These are phyloP conservation scores for Curvularia sp. DNA, from an alignment of 2,329 filamentous ascomycete genomes.

Conservation along the genomic window DNA sequence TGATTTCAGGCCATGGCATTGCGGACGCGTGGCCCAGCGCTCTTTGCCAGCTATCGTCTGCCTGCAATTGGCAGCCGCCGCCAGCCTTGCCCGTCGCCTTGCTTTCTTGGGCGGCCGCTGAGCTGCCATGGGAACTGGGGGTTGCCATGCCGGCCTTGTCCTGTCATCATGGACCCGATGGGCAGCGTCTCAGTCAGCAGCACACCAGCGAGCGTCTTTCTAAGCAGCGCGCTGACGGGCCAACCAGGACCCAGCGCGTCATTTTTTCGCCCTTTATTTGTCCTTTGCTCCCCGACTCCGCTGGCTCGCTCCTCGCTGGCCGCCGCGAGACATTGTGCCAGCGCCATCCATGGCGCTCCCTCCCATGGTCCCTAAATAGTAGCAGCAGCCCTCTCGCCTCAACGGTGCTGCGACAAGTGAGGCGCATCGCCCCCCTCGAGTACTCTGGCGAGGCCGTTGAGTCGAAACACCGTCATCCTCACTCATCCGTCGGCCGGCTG, in stretches of 20 bases:
- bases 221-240: conserved; percentile 12
- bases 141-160: neutral
- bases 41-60: neutral
- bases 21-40: conserved; percentile 13
- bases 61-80: neutral
- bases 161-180: neutral
- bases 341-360: neutral
- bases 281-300: conserved; percentile 6
- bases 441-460: neutral
- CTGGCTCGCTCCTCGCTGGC: neutral
- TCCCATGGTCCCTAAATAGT: neutral
- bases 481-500: neutral
- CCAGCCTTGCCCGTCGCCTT: neutral
- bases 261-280: conserved; percentile 12
- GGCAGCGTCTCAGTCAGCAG: conserved; percentile 14
- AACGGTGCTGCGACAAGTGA: neutral
- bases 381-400: neutral
- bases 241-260: conserved; percentile 8
- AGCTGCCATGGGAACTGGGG: too few relatives aligned
- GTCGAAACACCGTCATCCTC: neutral
- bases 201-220: conserved; percentile 4
- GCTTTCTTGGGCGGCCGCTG: neutral
- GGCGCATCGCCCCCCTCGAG: neutral
- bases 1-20: conserved; percentile 7
- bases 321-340: conserved; percentile 5